Conservation (phyloP, 208 protist species). For the Trypanosoma lewisi region DNA sequence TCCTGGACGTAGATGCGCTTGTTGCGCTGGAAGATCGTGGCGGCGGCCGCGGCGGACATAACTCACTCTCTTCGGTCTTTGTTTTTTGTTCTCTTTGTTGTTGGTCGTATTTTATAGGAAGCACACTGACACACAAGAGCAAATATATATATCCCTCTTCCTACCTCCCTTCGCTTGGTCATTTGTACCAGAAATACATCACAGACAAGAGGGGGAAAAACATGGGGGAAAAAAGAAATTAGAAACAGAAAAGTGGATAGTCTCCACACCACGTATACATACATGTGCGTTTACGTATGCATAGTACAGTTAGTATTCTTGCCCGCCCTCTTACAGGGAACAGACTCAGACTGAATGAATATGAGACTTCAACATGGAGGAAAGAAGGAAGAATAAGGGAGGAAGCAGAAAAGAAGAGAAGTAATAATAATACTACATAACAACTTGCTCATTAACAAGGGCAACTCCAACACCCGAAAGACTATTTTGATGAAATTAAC, state of each 20-base stretch:
- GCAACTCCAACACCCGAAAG: not conserved
- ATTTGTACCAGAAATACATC: no score
- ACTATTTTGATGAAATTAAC: conserved; percentile 10
- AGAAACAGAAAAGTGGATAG: no score
- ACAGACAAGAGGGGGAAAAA: no score
- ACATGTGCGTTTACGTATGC: no score
- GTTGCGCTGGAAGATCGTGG: conserved; percentile 81
- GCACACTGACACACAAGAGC: no score
- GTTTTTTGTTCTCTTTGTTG: conserved; percentile 3
- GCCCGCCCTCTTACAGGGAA: not conserved
- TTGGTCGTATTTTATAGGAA: not conserved
- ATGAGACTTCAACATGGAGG: no score
- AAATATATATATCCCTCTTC: no score
- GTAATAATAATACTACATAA: conserved; percentile 11
- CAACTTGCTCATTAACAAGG: not conserved
- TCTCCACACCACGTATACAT: no score
- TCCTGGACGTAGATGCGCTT: conserved; percentile 83
- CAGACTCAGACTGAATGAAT: not conserved
- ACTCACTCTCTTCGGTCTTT: conserved; percentile 25
- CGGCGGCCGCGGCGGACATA: conserved; percentile 27
- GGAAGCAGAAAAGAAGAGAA: conserved; percentile 3
- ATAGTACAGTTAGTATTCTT: no score
- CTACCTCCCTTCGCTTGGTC: no score
- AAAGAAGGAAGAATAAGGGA: not conserved
- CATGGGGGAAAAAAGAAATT: no score